These are phyloP conservation scores for Trametes elegans DNA, from an alignment of 768 basidiomycete species.

Conservation along the genomic window DNA sequence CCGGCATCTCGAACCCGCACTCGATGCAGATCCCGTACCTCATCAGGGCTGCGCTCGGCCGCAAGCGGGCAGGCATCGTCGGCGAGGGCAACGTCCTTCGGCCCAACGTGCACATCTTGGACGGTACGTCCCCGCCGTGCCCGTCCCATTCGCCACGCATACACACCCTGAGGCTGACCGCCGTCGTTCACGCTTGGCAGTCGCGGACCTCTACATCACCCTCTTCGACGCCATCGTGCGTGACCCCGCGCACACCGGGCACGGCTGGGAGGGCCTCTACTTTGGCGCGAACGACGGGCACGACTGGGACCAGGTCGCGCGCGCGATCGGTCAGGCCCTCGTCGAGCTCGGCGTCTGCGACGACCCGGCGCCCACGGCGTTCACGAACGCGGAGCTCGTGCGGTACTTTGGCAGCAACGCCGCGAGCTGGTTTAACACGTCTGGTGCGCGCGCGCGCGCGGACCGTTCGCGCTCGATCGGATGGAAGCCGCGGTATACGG, in stretches of 20 bases:
- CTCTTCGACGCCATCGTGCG: constrained; percentile 39
- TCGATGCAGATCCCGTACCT: constrained; percentile 53
- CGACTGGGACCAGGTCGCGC: constrained; percentile 33
- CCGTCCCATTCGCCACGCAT: neutral
- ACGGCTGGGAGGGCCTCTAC: constrained; percentile 37
- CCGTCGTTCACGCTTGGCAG: constrained; percentile 33
- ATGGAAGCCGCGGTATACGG: constrained; percentile 50
- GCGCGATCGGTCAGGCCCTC: constrained; percentile 36
- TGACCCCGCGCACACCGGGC: constrained; percentile 28
- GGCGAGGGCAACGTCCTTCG: constrained; percentile 59
- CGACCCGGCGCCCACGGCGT: constrained; percentile 41
- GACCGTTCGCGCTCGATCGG: constrained; percentile 35
- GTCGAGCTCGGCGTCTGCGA: constrained; percentile 30
- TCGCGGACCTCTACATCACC: constrained; percentile 41
- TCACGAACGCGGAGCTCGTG: constrained; percentile 45
- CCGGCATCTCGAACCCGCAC: constrained; percentile 50
- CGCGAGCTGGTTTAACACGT: constrained; percentile 22
- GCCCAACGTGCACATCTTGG: constrained; percentile 56
- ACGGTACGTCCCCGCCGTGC: constrained; percentile 37
- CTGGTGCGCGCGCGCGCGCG: constrained; percentile 26
- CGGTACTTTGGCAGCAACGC: constrained; percentile 26
- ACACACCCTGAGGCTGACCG: no score
- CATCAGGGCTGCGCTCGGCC: constrained; percentile 42
- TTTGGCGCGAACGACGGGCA: constrained; percentile 35
- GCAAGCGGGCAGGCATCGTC: constrained; percentile 52